Base-by-base conservation (phyloP, 2,329 filamentous ascomycete species). In the Pseudocercospora cruenta region DNA sequence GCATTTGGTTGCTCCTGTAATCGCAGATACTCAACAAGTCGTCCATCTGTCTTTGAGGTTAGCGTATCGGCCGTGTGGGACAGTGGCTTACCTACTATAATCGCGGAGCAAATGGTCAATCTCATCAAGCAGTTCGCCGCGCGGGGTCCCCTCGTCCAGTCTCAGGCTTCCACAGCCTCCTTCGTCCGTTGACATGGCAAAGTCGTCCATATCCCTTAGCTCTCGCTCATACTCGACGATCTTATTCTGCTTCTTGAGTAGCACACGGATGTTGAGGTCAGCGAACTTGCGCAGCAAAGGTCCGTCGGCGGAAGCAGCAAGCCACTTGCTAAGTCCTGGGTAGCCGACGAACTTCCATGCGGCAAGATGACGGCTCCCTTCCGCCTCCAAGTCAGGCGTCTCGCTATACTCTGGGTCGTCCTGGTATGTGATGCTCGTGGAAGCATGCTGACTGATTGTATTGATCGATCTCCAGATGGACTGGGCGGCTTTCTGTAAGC, bases 271-370 rank as follows among this genome's bases (percentile, higher is more conserved):
- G 31, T 58, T 43, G 31, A 58, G 36, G 8, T 21, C 36, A 9
- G 16, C 10, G 19, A 58, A 58, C 9, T 12, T 58, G 14, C 55
- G 10, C n/a, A 58, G 9, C 8, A 12, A 12, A 33, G 10, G 31
- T 33, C 31, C 9, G 8, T 12, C 31, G 8, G 31, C 9, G 1
- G 31, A 33, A 10, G 8, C 9, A 12, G 10, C 31, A 14, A 53
- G 55, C 55, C 55, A 58, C 22, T 31, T 19, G 31, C 55, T 58
- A n/a, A 58, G 36, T 10, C 55, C 55, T 16, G 55, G 55, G 19
- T 58, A 58, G 28, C 55, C 55, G 4, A 58, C 31, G 16, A 36
- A 43, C 16, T 58, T 58, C 55, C 55, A 58, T 21, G 55, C 55
- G 10, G 55, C 55, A 14, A 47, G 1, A 33, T 33, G 31, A 31